Percentiles rank a stretch among this genome's conserved stretches.
phyloP scores from a whole-genome alignment of 805 yeast genomes.

The Spathaspora passalidarum region DNA sequence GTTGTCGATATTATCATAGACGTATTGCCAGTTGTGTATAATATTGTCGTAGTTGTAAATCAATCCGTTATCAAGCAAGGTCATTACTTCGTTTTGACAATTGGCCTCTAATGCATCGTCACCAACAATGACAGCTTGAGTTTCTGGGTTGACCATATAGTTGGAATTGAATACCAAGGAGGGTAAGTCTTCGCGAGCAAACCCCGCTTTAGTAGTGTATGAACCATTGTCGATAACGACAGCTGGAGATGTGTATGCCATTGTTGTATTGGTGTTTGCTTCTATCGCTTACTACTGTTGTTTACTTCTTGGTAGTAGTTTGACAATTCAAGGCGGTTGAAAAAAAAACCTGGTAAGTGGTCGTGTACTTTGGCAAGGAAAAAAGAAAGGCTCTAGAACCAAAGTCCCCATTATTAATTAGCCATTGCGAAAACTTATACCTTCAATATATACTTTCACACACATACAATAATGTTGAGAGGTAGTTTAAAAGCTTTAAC shows the following conservation, averaged over 20 bases:
- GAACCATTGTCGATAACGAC: slow-evolving; percentile 72
- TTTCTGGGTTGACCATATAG: slow-evolving; percentile 40
- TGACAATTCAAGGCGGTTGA: not conserved
- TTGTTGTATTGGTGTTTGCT: slow-evolving; percentile 4
- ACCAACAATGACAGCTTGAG: slow-evolving; percentile 36
- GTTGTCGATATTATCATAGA: slow-evolving; percentile 49
- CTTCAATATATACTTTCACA: not conserved
- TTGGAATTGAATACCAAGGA: slow-evolving; percentile 54
- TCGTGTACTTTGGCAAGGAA: not conserved
- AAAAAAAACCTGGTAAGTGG: not conserved
- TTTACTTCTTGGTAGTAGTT: not conserved
- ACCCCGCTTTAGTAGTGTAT: slow-evolving; percentile 63
- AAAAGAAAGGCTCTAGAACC: not conserved
- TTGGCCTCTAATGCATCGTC: slow-evolving; percentile 44
- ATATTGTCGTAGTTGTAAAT: slow-evolving; percentile 74
- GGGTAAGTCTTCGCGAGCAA: slow-evolving; percentile 64
- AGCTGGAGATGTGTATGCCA: slow-evolving; percentile 43
- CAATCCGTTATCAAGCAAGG: slow-evolving; percentile 59
- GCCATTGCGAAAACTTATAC: not conserved
- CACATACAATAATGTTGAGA: not conserved
- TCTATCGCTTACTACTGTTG: slow-evolving; percentile 1
- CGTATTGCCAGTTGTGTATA: slow-evolving; percentile 63
- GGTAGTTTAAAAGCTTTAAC: not conserved
- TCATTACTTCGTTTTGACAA: slow-evolving; percentile 50
- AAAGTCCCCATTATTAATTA: not conserved